Percentiles rank a stretch among this genome's conserved stretches.
Conservation (phyloP, 2,329 filamentous ascomycete genomes). For the Diaporthe sp. region DNA sequence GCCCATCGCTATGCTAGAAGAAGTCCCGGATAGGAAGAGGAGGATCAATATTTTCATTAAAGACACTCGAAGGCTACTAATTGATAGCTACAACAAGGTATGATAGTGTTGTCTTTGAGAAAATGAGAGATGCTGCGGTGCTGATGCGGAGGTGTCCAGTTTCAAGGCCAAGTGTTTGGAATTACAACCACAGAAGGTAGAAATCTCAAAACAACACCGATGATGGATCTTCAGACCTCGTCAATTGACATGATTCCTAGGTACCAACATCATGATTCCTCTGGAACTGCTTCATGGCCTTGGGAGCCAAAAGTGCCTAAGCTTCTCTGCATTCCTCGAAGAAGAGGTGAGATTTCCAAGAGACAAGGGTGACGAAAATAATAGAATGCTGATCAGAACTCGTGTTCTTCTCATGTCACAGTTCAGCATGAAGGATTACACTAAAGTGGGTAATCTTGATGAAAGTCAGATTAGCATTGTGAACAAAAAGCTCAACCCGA, state of each 20-base stretch:
- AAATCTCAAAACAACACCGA: no score
- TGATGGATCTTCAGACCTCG: no score
- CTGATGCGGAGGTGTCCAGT: neutral
- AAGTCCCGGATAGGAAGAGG: neutral
- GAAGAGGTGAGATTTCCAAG: neutral
- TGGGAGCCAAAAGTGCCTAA: neutral
- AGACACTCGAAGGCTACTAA: neutral
- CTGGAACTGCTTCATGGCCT: neutral
- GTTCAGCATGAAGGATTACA: constrained; percentile 14
- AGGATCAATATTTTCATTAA: constrained; percentile 6
- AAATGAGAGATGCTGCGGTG: fast-evolving
- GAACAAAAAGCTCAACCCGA: constrained; percentile 7
- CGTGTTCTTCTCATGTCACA: neutral
- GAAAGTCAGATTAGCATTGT: neutral
- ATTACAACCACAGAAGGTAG: constrained; percentile 5
- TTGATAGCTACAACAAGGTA: constrained; percentile 11
- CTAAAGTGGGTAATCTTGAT: constrained; percentile 3
- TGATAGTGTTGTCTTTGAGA: no score
- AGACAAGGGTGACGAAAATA: fast-evolving
- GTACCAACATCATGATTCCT: neutral
- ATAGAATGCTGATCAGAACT: neutral
- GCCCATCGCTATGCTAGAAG: neutral
- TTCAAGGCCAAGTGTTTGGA: neutral
- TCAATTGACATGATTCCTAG: neutral
- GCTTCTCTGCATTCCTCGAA: constrained; percentile 4